These are phyloP conservation scores for Monilinia vaccinii-corymbosi DNA, from an alignment of 2,329 filamentous ascomycete species.

Conservation along the genomic window DNA sequence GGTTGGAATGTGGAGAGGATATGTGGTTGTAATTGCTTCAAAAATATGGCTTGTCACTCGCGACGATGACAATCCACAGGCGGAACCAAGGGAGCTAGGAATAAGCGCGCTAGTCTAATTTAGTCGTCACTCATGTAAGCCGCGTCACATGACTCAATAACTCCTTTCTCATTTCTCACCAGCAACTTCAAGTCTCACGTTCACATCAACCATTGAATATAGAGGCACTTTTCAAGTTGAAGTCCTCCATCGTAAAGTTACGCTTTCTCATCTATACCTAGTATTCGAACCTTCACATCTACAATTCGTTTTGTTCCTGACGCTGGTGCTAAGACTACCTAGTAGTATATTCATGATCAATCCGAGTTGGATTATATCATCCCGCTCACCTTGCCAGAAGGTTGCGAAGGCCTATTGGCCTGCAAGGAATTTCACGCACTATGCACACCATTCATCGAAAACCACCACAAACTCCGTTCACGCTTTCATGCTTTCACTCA, in stretches of 20 bases:
- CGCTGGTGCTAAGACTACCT: not conserved
- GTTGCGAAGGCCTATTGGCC: not conserved
- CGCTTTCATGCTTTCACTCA: not conserved
- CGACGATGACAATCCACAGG: slow-evolving; percentile 2
- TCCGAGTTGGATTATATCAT: not conserved
- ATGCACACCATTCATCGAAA: not conserved
- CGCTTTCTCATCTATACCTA: no score
- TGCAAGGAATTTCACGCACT: not conserved
- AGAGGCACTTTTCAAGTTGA: no score
- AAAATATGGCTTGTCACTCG: slow-evolving; percentile 2
- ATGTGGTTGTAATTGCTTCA: slow-evolving; percentile 4
- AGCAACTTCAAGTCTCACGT: not conserved
- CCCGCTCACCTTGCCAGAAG: not conserved
- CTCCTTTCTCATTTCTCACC: not conserved
- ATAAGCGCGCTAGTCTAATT: not conserved
- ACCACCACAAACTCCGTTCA: not conserved
- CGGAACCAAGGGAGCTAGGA: not conserved
- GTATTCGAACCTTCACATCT: not conserved
- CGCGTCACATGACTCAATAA: not conserved
- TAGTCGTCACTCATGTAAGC: not conserved
- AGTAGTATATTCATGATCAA: not conserved
- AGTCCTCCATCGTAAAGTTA: no score
- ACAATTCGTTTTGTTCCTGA: not conserved
- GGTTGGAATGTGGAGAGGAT: slow-evolving; percentile 4
- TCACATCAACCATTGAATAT: not conserved